Evolutionary conservation across 768 basidiomycete species (phyloP).

Genomic region (Mycena leptocephala): DNA sequence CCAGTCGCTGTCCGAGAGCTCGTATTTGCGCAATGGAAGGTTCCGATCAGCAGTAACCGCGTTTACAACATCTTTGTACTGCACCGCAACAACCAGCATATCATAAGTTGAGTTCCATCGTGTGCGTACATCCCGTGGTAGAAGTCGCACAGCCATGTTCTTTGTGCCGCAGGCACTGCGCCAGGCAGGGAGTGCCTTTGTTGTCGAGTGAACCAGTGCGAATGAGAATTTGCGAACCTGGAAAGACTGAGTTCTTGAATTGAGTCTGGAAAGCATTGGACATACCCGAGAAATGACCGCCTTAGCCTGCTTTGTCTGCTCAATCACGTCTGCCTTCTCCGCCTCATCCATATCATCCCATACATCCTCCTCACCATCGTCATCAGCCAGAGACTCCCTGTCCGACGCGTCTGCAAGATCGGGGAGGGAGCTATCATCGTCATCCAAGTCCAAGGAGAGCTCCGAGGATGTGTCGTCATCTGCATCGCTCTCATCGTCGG

Average conservation of each 20-base stretch:
- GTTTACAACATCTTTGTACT: background rate
- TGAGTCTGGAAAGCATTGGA: too few species aligned
- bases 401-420: background rate
- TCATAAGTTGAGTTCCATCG: constrained; percentile 55
- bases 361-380: background rate
- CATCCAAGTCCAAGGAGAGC: background rate
- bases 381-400: background rate
- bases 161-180: constrained; percentile 1
- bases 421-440: background rate
- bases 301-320: background rate
- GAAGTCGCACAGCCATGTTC: constrained; percentile 29
- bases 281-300: background rate
- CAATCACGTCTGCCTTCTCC: background rate
- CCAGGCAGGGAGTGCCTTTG: constrained; percentile 51
- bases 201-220: constrained; percentile 47
- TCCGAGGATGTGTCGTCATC: background rate
- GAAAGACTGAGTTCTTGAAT: too few species aligned
- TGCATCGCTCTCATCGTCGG: background rate
- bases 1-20: background rate
- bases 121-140: constrained; percentile 53
- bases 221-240: constrained; percentile 43
- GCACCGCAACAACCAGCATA: constrained; percentile 44
- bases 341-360: background rate
- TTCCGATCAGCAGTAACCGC: background rate
- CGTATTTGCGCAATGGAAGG: background rate